These are phyloP conservation scores for Castanea mollissima DNA, from an alignment of 306 rosid genomes.

Conservation along the genomic window DNA sequence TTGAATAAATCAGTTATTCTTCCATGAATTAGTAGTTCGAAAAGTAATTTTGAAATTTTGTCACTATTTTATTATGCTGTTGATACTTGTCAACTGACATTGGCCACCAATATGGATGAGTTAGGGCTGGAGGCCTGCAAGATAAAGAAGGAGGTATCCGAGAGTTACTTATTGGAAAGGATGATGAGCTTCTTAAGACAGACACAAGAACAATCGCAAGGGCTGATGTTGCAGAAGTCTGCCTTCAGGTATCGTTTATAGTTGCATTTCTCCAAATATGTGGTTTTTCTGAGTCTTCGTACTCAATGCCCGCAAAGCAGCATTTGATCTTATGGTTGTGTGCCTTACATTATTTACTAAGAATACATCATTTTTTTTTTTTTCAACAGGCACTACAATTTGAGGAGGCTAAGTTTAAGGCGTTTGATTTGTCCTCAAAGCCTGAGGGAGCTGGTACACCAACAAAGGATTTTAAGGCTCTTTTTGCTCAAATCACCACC, in stretches of 20 bases:
- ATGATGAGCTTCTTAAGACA: constrained; percentile 85
- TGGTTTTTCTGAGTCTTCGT: not conserved
- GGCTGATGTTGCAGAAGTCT: constrained; percentile 89
- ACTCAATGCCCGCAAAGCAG: not conserved
- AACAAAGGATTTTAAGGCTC: constrained; percentile 83
- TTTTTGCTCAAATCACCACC: constrained; percentile 67
- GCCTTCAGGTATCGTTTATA: constrained; percentile 70
- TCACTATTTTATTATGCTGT: not conserved
- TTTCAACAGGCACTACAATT: constrained; percentile 59
- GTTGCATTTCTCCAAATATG: not conserved
- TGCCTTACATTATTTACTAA: not conserved
- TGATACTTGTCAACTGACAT: not conserved
- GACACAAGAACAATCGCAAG: constrained; percentile 80
- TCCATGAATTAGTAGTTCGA: not conserved
- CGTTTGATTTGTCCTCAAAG: constrained; percentile 82
- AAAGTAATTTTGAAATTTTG: not conserved
- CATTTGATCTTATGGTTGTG: not conserved
- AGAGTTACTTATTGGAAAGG: constrained; percentile 79
- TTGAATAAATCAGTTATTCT: not conserved
- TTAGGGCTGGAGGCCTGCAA: constrained; percentile 92
- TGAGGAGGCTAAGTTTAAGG: constrained; percentile 81
- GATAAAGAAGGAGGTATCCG: constrained; percentile 85
- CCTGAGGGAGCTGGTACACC: constrained; percentile 79
- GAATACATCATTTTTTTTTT: not conserved
- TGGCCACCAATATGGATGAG: constrained; percentile 10